Evolutionary conservation across 75 land plant species (phyloP), one percentile per base, ranked within the genome.

Genomic region (Pinus albicaulis): DNA sequence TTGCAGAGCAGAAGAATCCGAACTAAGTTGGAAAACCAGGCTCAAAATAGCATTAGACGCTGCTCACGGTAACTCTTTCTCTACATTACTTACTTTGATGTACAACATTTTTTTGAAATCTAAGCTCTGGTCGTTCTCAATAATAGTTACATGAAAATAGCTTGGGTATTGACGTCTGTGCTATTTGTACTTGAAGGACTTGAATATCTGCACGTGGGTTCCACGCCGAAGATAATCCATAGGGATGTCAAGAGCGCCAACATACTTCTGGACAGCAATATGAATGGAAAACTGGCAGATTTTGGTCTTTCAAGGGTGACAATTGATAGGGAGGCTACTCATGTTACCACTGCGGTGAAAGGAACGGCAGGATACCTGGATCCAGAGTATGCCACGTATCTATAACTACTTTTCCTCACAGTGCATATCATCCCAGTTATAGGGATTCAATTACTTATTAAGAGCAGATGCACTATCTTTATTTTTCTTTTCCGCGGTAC

Each of bases 231-330:
- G n/a, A 80, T 84, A 26, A 82, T 84, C 6, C 86, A 84, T 76
- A 76, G 86, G n/a, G 86, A 84, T 48, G 77, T 84, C 71, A 84
- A 84, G 70, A 79, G 79, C 5, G 65, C 76, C 62, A 84, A 84
- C 73, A 80, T 84, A 38, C 74, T 80, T 20, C 56, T 84, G 4
- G 82, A 84, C 63, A 71, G 13, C 53, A 61, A 80, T 23, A 77
- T 76, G 55, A 81, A 83, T 55, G 82, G 74, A n/a, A 73, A 57
- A 55, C 76, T 76, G 6, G 77, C 86, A 10, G 88, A 86, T 68
- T 80, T 84, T 70, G 88, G 88, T 13, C 76, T 86, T 38, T 78
- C 82, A 57, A 79, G 73, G 55, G 65, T 83, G 59, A 56, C 82
- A 5, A 61, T 60, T 36, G 78, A 81, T 16, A 66, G 59, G 58